Base-by-base conservation (phyloP, 1,139 yeast genomes). In the Suhomyces chickasaworum region DNA sequence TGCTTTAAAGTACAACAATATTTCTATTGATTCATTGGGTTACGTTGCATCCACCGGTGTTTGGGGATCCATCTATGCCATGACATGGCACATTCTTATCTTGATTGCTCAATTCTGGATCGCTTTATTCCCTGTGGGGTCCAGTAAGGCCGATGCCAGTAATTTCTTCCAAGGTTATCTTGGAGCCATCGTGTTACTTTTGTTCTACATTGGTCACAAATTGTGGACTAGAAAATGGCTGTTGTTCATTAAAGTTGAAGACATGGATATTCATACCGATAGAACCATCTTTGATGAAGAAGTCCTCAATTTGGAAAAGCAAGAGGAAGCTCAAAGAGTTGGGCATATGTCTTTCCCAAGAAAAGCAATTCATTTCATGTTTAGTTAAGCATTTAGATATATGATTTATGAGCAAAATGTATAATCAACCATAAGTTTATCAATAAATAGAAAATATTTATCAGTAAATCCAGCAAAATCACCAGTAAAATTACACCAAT, bases 71-170 rank as follows among this genome's bases (percentile, higher is more conserved):
- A 59, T 58, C 43, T 66, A 64, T 46, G 71, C 77, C 23, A 61
- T 71, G 43, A 42, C 63, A 7, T 65, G 71, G 57, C 70, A 68
- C 53, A 42, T 58, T 16, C 62, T 72, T 45, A 66, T 72, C 42
- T 63, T 73, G 52, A 62, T 73, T 33, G 75, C 73, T 16, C 75
- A 70, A 54, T 71, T 71, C 58, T 71, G 73, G 73, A 68, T 71
- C 50, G 73, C 75, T 1, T 64, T 71, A 46, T 71, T 52, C 60
- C 76, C 76, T n/a, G 56, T 61, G 33, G 68, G 68, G 6, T 63
- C 63, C 2, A 51, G 49, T 23, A 60, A 55, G 35, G 65, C 73
- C 13, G 56, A 61, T 50, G 74, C 63, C 18, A 51, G 56, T 45
- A 58, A 56, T 51, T 71, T 71, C 53, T 71, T 71, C 65, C 73